Evolutionary conservation across 768 basidiomycete genomes (phyloP), one percentile per base, ranked within the genome.

Genomic region (Suillus sp.): DNA sequence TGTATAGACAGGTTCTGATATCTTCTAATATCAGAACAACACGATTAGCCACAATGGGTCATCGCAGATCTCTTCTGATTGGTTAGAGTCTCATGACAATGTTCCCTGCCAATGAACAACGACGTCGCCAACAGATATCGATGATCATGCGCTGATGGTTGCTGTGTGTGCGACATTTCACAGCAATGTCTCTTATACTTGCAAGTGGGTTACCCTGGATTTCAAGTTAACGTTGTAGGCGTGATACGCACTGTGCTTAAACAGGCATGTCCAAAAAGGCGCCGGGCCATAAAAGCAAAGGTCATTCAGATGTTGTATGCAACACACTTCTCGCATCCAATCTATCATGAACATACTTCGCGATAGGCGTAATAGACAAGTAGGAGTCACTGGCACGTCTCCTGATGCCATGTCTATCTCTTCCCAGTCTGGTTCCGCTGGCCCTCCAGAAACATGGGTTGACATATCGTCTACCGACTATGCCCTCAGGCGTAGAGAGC

Each of bases 401-500:
- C 22, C 34, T 25, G 9, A 56, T 18, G 66, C 56, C 11, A 32
- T 2, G 20, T 65, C 37, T 56, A 7, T 56, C 25, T 14, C 35
- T 11, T 30, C 18, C 4, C 4, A 11, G 11, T 20, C 53, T 25
- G 16, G 55, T 56, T 56, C 35, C 9, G 5, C 27, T 25, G 27
- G 25, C 25, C 38, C 56, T 57, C 56, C 56, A 7, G 38, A 40
- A 3, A 20, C 25, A 27, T 27, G 37, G 18, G 9, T 40, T 40
- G 7, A 70, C 54, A 65, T 79, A 61, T 66, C 77, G 13, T 70
- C 74, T 0, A 74, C 66, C 9, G 77, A 78, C 35, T 84, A 84
- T 71, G 80, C 81, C 0, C 72, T 70, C 10, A 76, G 63, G 43
- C 77, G 82, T 53, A 74, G 69, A 55, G 77, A 79, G 63, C 61